Percentiles rank a stretch among this genome's conserved stretches.
Conservation (phyloP, 345 rosid species). For the Durio zibethinus region DNA sequence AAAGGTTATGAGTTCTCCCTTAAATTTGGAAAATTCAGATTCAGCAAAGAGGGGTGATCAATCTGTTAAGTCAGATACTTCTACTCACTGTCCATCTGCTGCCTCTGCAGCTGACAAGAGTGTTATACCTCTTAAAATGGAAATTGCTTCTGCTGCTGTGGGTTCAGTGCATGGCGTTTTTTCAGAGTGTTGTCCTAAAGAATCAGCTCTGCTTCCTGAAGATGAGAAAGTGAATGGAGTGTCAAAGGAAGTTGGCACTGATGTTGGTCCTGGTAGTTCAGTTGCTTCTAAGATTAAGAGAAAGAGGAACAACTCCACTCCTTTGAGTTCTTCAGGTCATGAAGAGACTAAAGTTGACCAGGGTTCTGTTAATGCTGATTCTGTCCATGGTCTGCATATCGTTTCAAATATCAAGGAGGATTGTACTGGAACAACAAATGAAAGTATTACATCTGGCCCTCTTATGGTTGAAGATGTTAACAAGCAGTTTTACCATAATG, state of each 20-base stretch:
- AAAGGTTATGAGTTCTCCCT: constrained; percentile 26
- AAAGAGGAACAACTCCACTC: constrained; percentile 27
- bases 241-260: constrained; percentile 23
- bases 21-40: constrained; percentile 21
- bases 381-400: constrained; percentile 12
- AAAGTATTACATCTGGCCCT: constrained; percentile 19
- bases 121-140: constrained; percentile 24
- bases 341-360: constrained; percentile 33
- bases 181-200: constrained; percentile 28
- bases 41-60: constrained; percentile 19
- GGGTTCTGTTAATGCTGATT: constrained; percentile 25
- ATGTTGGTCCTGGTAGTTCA: constrained; percentile 14
- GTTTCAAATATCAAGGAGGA: constrained; percentile 25
- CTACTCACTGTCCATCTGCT: constrained; percentile 14
- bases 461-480: constrained; percentile 26
- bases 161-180: constrained; percentile 22
- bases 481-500: constrained; percentile 26
- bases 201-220: constrained; percentile 20
- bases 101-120: constrained; percentile 19
- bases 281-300: constrained; percentile 23
- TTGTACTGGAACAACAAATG: constrained; percentile 21
- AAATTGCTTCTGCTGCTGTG: constrained; percentile 16
- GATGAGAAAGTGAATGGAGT: constrained; percentile 27
- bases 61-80: constrained; percentile 20
- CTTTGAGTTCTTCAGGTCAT: constrained; percentile 27